Evolutionary conservation across 345 rosid genomes (phyloP).

Genomic region (Rubroshorea leprosula): DNA sequence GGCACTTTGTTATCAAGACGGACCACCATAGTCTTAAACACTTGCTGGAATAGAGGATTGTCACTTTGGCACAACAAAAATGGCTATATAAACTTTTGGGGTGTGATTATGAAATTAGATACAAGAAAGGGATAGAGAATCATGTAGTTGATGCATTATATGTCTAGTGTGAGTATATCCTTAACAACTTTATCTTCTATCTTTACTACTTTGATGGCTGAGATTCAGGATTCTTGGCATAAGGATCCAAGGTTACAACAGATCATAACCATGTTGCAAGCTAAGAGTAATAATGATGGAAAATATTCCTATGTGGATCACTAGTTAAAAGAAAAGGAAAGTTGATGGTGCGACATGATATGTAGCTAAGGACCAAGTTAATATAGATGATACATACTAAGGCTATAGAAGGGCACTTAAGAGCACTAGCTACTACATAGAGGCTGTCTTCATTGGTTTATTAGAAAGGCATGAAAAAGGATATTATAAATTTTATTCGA

Average conservation of each 20-base stretch:
- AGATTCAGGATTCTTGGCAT: not conserved
- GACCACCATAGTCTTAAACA: not conserved
- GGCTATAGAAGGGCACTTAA: not conserved
- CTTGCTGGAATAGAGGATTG: not conserved
- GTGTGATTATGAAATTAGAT: not conserved
- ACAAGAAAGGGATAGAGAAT: not conserved
- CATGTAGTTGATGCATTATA: not conserved
- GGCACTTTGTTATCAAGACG: not conserved
- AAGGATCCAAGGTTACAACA: not conserved
- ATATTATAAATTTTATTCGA: not conserved
- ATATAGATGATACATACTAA: not conserved
- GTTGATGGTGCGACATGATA: not conserved
- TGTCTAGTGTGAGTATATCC: not conserved
- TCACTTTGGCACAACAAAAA: not conserved
- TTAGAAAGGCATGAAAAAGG: not conserved
- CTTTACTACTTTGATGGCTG: not conserved
- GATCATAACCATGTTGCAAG: not conserved
- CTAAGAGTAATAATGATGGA: not conserved
- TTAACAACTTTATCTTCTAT: not conserved
- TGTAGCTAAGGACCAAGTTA: not conserved
- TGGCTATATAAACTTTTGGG: not conserved
- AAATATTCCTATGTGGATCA: not conserved
- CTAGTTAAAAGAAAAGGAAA: constrained; percentile 4
- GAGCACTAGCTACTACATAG: not conserved
- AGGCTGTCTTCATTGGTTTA: not conserved